Evolutionary conservation across 169 alveolate genomes (phyloP).

Genomic region (Blepharisma undulans): DNA sequence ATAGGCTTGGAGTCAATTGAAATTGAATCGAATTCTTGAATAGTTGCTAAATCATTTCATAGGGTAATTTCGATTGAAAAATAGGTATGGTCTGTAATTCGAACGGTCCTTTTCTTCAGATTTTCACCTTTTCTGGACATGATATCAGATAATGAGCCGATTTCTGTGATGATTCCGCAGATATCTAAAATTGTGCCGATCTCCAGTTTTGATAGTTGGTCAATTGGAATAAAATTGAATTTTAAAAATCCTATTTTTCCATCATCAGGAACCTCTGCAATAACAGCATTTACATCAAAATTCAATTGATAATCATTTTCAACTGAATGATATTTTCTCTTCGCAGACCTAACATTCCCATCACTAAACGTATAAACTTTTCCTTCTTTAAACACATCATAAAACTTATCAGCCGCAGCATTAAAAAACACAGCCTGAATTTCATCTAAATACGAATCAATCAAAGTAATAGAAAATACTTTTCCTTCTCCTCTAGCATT

Average conservation of each 20-base stretch:
- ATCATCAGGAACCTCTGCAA: constrained; percentile 49
- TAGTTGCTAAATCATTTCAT: constrained; percentile 16
- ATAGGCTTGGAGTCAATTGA: background rate
- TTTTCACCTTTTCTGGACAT: background rate
- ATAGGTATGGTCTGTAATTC: background rate
- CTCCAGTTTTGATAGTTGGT: background rate
- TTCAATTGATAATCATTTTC: constrained; percentile 46
- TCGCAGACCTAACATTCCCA: constrained; percentile 42
- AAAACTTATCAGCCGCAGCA: constrained; percentile 68
- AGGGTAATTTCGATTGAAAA: background rate
- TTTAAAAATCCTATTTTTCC: background rate
- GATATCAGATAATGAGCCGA: background rate
- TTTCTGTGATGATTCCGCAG: background rate
- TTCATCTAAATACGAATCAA: constrained; percentile 70
- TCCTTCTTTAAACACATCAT: constrained; percentile 52
- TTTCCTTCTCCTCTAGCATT: constrained; percentile 73
- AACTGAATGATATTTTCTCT: constrained; percentile 47
- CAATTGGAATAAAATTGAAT: background rate
- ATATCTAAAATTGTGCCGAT: background rate
- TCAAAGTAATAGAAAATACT: constrained; percentile 64
- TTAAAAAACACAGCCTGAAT: constrained; percentile 77
- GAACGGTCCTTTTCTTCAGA: background rate
- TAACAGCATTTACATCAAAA: constrained; percentile 44
- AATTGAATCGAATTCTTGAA: background rate
- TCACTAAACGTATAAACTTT: constrained; percentile 47